phyloP scores from a whole-genome alignment of 2,329 filamentous ascomycete species.

The Calonectria multiphialidica region DNA sequence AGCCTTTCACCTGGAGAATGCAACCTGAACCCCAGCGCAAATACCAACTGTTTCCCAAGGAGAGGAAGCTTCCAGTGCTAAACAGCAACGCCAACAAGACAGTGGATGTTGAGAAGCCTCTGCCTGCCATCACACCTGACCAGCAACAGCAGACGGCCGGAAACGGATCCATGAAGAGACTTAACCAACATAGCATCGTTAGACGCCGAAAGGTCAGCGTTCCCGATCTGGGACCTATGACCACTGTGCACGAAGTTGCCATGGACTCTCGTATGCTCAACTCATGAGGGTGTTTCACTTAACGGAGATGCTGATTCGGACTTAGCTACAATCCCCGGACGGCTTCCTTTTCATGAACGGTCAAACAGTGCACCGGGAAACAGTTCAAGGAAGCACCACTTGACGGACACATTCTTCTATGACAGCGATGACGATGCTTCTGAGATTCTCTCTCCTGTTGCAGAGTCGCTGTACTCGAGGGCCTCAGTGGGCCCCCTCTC shows the following conservation, averaged over 20 bases:
- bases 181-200: conserved; percentile 69
- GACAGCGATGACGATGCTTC: conserved; percentile 40
- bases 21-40: conserved; percentile 63
- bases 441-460: conserved; percentile 36
- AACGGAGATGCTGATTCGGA: conserved; percentile 33
- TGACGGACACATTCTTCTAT: conserved; percentile 41
- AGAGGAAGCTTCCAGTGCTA: conserved; percentile 58
- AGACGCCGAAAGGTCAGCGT: conserved; percentile 74
- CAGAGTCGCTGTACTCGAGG: conserved; percentile 38
- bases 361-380: conserved; percentile 72
- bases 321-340: conserved; percentile 75
- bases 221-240: conserved; percentile 75
- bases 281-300: neutral
- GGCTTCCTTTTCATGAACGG: conserved; percentile 73
- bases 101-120: conserved; percentile 64
- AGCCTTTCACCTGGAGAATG: conserved; percentile 70
- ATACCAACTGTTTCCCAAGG: conserved; percentile 72
- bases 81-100: conserved; percentile 58
- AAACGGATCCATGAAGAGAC: conserved; percentile 61
- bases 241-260: conserved; percentile 73
- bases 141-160: conserved; percentile 47
- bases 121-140: conserved; percentile 56
- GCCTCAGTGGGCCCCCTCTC: conserved; percentile 54
- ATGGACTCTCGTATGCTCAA: conserved; percentile 77
- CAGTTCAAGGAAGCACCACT: conserved; percentile 58